Conservation (phyloP, 208 protist genomes). For the Blastocrithidia nonstop region DNA sequence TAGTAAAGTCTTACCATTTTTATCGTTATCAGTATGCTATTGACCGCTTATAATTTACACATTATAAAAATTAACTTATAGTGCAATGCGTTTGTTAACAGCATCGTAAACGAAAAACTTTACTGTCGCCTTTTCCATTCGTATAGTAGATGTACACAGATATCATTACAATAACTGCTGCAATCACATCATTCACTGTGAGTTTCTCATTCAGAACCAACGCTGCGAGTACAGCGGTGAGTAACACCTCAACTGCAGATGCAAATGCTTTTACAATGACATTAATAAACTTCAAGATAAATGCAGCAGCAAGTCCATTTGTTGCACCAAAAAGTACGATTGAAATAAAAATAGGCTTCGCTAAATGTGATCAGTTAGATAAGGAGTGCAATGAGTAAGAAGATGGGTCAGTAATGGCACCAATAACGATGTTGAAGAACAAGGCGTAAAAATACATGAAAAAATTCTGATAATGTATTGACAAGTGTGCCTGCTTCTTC, state of each 20-base stretch:
- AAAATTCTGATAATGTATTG: conserved; percentile 69
- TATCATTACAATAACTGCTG: conserved; percentile 23
- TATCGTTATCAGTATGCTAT: no score
- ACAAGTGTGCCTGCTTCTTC: conserved; percentile 32
- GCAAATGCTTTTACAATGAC: conserved; percentile 64
- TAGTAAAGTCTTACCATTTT: no score
- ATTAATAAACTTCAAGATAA: conserved; percentile 73
- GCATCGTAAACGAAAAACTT: not conserved
- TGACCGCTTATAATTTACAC: no score
- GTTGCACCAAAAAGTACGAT: conserved; percentile 29
- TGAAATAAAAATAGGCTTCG: conserved; percentile 8
- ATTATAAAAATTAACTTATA: not conserved
- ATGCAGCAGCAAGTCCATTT: conserved; percentile 33
- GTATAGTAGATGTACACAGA: conserved; percentile 43
- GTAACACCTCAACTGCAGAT: conserved; percentile 32
- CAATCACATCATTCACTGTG: conserved; percentile 20
- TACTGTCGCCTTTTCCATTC: conserved; percentile 4
- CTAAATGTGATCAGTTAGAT: not conserved
- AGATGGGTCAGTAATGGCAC: conserved; percentile 13
- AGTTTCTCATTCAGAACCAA: conserved; percentile 25
- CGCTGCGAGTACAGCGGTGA: conserved; percentile 19
- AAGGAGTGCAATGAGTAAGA: conserved; percentile 1
- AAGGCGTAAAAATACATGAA: conserved; percentile 67
- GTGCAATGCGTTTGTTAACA: not conserved
- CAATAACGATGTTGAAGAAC: conserved; percentile 47